Conservation (phyloP, 179 eudicot species). For the Beta lomatogona region DNA sequence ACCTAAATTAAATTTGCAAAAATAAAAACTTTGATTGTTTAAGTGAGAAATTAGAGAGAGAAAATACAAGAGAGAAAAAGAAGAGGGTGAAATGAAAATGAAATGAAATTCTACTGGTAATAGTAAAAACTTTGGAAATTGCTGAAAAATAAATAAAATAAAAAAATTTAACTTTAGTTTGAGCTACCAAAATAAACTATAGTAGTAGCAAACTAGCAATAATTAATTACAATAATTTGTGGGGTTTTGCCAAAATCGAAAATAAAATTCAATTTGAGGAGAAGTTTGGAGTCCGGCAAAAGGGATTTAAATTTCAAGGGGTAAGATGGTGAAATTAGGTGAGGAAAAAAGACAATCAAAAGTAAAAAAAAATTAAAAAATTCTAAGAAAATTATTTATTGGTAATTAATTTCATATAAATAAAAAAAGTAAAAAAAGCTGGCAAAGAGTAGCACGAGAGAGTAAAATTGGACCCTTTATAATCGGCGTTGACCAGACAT, state of each 20-base stretch:
- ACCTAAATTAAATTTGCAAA: neutral
- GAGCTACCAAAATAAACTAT: constrained; percentile 27
- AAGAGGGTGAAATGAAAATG: constrained; percentile 20
- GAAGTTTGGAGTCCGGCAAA: constrained; percentile 39
- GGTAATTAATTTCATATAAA: neutral
- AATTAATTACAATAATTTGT: constrained; percentile 26
- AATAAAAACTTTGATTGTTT: constrained; percentile 8
- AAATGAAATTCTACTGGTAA: constrained; percentile 9
- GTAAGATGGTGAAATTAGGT: constrained; percentile 7
- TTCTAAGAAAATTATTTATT: neutral
- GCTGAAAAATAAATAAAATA: constrained; percentile 5
- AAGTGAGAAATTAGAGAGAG: constrained; percentile 18
- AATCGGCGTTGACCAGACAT: constrained; percentile 29
- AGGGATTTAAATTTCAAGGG: constrained; percentile 35
- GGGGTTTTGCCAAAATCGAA: constrained; percentile 32
- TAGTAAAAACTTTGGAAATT: constrained; percentile 21
- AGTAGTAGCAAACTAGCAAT: constrained; percentile 19
- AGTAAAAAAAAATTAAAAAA: neutral
- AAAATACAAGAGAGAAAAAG: constrained; percentile 13
- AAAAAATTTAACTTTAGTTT: constrained; percentile 11
- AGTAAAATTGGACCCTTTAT: constrained; percentile 20
- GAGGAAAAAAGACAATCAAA: neutral
- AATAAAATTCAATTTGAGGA: constrained; percentile 36
- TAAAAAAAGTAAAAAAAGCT: constrained; percentile 20
- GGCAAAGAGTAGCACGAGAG: constrained; percentile 30